Evolutionary conservation across 2,329 filamentous ascomycete species (phyloP).

Genomic region (Aspergillus felis): DNA sequence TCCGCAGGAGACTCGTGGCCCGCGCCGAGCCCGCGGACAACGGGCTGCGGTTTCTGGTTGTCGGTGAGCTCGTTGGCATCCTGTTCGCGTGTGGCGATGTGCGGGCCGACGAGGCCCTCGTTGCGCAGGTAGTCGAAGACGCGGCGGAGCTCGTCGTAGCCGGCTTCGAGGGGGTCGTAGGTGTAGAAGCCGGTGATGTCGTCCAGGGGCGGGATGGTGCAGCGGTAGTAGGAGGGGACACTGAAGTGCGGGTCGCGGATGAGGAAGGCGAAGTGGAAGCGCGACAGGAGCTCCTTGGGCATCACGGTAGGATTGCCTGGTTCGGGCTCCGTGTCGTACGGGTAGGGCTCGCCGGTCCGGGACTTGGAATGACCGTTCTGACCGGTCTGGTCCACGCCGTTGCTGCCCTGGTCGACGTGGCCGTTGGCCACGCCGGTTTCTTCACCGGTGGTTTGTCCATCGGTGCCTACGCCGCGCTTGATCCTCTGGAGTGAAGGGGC

Average conservation of each 20-base stretch:
- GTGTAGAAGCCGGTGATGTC: slow-evolving; percentile 77
- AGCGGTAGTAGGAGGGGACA: slow-evolving; percentile 92
- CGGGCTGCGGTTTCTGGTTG: slow-evolving; percentile 17
- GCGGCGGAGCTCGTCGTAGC: slow-evolving; percentile 80
- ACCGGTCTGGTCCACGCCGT: slow-evolving; percentile 4
- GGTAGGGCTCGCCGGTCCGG: slow-evolving; percentile 47
- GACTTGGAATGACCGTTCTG: slow-evolving; percentile 26
- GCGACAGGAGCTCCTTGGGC: slow-evolving; percentile 66
- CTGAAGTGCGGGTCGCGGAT: slow-evolving; percentile 92
- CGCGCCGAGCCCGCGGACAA: slow-evolving; percentile 19
- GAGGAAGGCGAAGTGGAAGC: slow-evolving; percentile 92
- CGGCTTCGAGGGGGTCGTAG: slow-evolving; percentile 84
- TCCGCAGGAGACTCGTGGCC: slow-evolving; percentile 42
- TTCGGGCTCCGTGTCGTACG: slow-evolving; percentile 58
- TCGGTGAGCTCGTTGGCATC: slow-evolving; percentile 30
- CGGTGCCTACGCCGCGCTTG: slow-evolving; percentile 59
- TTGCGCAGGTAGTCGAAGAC: slow-evolving; percentile 80
- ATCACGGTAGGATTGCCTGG: slow-evolving; percentile 79
- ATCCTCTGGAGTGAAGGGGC: slow-evolving; percentile 68
- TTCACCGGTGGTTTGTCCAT: slow-evolving; percentile 16
- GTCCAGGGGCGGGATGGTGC: slow-evolving; percentile 82
- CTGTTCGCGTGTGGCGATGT: slow-evolving; percentile 47
- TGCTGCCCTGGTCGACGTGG: slow-evolving; percentile 8
- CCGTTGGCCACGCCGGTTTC: slow-evolving; percentile 22
- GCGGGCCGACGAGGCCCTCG: slow-evolving; percentile 66